Percentiles rank a stretch among this genome's conserved stretches.
phyloP scores from a whole-genome alignment of 495 filamentous ascomycete species.

The Mycothermus thermophilus region DNA sequence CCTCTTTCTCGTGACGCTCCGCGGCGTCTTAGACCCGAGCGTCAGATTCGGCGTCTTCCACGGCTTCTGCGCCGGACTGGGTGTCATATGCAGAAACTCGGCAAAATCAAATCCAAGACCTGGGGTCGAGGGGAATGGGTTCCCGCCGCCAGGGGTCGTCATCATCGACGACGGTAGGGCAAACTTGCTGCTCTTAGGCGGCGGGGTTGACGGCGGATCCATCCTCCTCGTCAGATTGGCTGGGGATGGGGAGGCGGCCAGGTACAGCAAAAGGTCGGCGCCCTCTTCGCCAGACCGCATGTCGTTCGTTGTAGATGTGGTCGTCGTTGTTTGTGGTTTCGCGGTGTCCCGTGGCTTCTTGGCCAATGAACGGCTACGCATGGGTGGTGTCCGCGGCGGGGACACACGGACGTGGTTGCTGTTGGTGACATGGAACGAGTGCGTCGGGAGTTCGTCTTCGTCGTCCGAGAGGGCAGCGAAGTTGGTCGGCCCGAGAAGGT shows the following conservation, averaged over 20 bases:
- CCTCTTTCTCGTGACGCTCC: too few relatives aligned
- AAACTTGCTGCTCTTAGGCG: conserved; percentile 50
- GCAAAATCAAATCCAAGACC: conserved; percentile 75
- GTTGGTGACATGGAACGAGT: conserved; percentile 47
- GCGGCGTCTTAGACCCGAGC: too few relatives aligned
- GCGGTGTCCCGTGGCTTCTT: conserved; percentile 11
- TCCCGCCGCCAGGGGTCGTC: conserved; percentile 64
- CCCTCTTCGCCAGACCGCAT: conserved; percentile 52
- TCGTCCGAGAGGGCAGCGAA: conserved; percentile 57
- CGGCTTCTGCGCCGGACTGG: conserved; percentile 77
- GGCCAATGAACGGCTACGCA: conserved; percentile 38
- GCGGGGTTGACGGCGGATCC: conserved; percentile 78
- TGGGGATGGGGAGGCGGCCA: conserved; percentile 85
- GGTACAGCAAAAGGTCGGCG: conserved; percentile 79
- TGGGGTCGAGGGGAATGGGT: conserved; percentile 47
- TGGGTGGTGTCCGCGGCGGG: conserved; percentile 70
- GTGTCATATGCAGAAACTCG: conserved; percentile 94
- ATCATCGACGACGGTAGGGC: conserved; percentile 75
- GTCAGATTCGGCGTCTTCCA: conserved; percentile 68
- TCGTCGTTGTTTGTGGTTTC: conserved; percentile 7
- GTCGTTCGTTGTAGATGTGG: not conserved
- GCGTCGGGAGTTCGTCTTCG: conserved; percentile 63
- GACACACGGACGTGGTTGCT: conserved; percentile 42
- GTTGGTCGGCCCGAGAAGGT: conserved; percentile 44
- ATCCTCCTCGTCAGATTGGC: conserved; percentile 38